Base-by-base conservation (phyloP, 306 rosid genomes). In the Vigna mungo region DNA sequence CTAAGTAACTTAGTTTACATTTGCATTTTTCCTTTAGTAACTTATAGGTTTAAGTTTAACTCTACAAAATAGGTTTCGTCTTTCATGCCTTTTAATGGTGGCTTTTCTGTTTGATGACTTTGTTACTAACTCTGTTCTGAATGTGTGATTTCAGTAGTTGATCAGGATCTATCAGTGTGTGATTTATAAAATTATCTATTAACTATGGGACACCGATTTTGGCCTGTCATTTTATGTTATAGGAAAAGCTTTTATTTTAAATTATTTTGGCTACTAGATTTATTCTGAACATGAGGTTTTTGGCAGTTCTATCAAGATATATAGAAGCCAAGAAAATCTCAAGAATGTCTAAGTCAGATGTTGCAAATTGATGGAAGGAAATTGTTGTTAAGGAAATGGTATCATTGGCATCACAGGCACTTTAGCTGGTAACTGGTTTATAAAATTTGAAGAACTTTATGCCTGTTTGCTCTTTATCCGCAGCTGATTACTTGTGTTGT, bases 331-430 rank as follows among this genome's bases (percentile, higher is more conserved):
- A 81, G 32, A 63, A 89, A 88, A 82, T 97, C 96, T 78, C 84
- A 82, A 51, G 93, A 88, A 25, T 92, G 97, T 76, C 84, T 90
- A 64, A 81, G 87, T 74, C 79, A 86, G 72, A 88, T 87, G 73
- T 86, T 95, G 67, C 87, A 88, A 87, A 89, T 92, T 81, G 97
- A 95, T 46, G 87, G 80, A 82, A 89, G 91, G 98, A 89, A 80
- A 84, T 78, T 78, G 25, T 87, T 81, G 62, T 78, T 72, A 79
- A 81, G 72, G 79, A 44, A 75, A 68, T 47, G 49, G 21, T 51
- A 34, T 47, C 73, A 81, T 44, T 72, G 68, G 3, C 43, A 25
- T 58, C 74, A 43, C 54, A 70, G 47, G 39, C 68, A 59, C 68
- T 76, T 74, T 68, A 61, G 43, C 30, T 68, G 47, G 43, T 15